Conservation (phyloP, 2,329 filamentous ascomycete genomes). For the Bipolaris zeicola region DNA sequence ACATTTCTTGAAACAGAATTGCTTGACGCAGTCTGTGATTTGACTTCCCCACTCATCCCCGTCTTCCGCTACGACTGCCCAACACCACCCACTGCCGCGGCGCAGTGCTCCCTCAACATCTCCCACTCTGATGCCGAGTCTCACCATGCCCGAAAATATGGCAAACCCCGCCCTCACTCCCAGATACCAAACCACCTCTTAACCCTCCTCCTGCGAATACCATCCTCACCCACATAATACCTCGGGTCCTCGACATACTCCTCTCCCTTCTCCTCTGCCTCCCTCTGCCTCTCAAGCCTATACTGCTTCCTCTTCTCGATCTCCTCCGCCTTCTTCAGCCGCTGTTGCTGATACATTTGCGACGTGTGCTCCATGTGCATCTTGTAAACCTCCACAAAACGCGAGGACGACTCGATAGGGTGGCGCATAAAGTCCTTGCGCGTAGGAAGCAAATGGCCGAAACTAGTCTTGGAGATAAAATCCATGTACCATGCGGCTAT, state of each 20-base stretch:
- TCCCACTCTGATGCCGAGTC: not conserved
- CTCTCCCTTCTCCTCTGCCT: constrained; percentile 42
- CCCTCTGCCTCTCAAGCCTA: constrained; percentile 62
- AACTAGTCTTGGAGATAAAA: constrained; percentile 80
- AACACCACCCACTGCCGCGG: not conserved
- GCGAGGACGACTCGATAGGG: constrained; percentile 69
- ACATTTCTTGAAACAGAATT: not conserved
- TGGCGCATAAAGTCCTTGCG: constrained; percentile 70
- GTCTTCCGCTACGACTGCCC: not conserved
- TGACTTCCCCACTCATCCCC: not conserved
- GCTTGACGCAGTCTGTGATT: not conserved
- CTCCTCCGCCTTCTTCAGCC: constrained; percentile 78
- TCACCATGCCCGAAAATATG: not conserved
- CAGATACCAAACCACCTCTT: constrained; percentile 90
- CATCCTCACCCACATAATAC: constrained; percentile 47
- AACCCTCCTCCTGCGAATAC: constrained; percentile 58
- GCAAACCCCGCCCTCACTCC: constrained; percentile 38
- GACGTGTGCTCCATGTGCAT: constrained; percentile 77
- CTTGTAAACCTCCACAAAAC: constrained; percentile 73
- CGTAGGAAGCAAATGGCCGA: constrained; percentile 76
- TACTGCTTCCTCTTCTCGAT: constrained; percentile 85
- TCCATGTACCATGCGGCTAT: constrained; percentile 76
- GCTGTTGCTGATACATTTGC: constrained; percentile 70
- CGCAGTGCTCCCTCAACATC: not conserved
- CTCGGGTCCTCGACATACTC: constrained; percentile 46